Percentiles rank a stretch among this genome's conserved stretches.
Evolutionary conservation across 441 rosid genomes (phyloP).

Genomic region (Pelargonium exstipulatum): DNA sequence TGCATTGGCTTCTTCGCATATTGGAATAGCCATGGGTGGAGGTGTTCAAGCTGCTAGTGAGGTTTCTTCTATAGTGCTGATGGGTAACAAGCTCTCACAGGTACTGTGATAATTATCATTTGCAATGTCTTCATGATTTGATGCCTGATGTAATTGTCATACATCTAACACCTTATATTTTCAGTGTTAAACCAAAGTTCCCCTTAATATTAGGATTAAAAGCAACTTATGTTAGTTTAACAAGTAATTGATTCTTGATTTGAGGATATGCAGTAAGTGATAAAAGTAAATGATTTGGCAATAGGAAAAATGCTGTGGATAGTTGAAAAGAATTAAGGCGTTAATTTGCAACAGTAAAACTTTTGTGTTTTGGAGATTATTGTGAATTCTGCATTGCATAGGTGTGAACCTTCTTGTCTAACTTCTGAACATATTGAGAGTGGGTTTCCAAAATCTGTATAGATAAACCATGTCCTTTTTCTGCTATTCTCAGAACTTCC

Average conservation of each 20-base stretch:
- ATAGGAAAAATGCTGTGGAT: background rate
- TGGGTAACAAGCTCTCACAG: slow-evolving; percentile 89
- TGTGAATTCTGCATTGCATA: no score
- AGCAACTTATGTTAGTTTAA: background rate
- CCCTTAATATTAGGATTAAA: background rate
- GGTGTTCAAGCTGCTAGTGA: slow-evolving; percentile 97
- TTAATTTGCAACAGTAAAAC: background rate
- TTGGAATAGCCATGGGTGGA: slow-evolving; percentile 93
- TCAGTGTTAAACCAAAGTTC: background rate
- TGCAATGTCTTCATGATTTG: background rate
- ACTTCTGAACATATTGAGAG: background rate
- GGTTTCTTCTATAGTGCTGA: slow-evolving; percentile 86
- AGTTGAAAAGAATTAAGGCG: background rate
- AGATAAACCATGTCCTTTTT: background rate
- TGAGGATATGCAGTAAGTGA: background rate
- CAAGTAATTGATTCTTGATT: background rate
- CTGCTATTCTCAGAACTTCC: background rate
- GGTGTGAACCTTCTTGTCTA: background rate
- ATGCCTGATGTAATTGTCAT: background rate
- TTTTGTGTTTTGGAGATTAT: background rate
- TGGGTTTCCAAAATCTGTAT: no score
- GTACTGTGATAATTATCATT: slow-evolving; percentile 28
- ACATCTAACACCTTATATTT: background rate
- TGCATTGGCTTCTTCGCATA: slow-evolving; percentile 80
- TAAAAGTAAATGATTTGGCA: background rate